Conservation (phyloP, 805 yeast species). For the Monosporozyma solicola region DNA sequence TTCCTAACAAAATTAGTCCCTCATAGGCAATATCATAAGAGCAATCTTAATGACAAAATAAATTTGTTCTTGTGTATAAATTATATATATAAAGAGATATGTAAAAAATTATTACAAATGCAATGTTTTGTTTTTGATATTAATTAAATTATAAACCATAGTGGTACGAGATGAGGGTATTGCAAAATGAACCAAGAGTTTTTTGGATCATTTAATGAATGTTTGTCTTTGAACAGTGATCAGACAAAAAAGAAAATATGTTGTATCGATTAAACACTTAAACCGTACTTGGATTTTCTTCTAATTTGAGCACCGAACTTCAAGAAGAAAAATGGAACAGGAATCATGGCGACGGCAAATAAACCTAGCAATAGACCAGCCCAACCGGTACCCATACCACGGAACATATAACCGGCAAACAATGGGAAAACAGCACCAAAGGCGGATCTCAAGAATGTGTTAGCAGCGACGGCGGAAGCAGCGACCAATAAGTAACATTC, state of each 20-base stretch:
- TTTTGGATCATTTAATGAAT: background rate
- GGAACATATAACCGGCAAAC: slow-evolving; percentile 64
- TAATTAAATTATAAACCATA: background rate
- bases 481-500: slow-evolving; percentile 64
- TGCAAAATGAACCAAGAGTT: background rate
- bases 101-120: background rate
- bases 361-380: slow-evolving; percentile 67
- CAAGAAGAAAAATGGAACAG: slow-evolving; percentile 62
- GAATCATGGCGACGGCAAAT: slow-evolving; percentile 46
- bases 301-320: slow-evolving; percentile 51
- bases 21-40: too few species aligned
- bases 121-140: background rate
- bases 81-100: background rate
- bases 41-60: background rate
- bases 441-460: slow-evolving; percentile 57
- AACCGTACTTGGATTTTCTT: slow-evolving; percentile 50
- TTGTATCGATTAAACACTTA: background rate
- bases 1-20: too few species aligned
- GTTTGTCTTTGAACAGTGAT: background rate
- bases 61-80: background rate
- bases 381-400: slow-evolving; percentile 63
- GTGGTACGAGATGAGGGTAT: background rate
- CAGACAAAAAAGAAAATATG: background rate
- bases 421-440: slow-evolving; percentile 67
- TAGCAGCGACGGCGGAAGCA: slow-evolving; percentile 72